phyloP scores from a whole-genome alignment of 2,329 filamentous ascomycete species.

The Diplodia scrobiculata region DNA sequence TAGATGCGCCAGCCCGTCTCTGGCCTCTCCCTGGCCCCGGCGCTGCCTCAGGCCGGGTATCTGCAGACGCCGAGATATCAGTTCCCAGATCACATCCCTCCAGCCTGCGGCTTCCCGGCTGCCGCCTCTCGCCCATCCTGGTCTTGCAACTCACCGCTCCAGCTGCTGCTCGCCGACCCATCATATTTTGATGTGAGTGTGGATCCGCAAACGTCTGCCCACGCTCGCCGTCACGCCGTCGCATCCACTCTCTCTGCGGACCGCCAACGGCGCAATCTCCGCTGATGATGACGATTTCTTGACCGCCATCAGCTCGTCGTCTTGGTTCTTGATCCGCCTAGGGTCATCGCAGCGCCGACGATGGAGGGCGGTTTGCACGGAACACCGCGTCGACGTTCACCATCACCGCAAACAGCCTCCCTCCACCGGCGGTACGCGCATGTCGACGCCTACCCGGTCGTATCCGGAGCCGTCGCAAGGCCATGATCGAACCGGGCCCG shows the following conservation, averaged over 20 bases:
- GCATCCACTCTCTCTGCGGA: not conserved
- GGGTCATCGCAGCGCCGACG: too few species aligned
- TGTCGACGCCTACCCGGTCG: not conserved
- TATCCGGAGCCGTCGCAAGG: not conserved
- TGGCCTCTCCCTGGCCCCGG: not conserved
- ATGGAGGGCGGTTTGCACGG: too few species aligned
- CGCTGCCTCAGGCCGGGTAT: slow-evolving; percentile 3
- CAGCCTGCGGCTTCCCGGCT: not conserved
- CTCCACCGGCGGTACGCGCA: not conserved
- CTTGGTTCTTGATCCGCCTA: not conserved
- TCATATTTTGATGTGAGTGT: not conserved
- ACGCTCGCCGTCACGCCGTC: not conserved
- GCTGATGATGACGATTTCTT: not conserved
- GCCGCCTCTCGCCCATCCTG: not conserved
- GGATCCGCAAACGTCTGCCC: not conserved
- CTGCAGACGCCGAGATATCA: slow-evolving; percentile 10
- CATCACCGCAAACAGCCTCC: not conserved
- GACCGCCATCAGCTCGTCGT: too few species aligned
- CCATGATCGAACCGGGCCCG: not conserved
- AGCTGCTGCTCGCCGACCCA: not conserved
- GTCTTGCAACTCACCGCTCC: slow-evolving; percentile 13
- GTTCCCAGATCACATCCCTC: slow-evolving; percentile 1
- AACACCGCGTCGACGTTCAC: not conserved
- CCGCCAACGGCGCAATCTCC: not conserved
- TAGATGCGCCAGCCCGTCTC: slow-evolving; percentile 9